A percentile compares a stretch with the other conserved stretches of the same genome.
phyloP scores from a whole-genome alignment of 306 rosid genomes.

The Pachyrhizus erosus region DNA sequence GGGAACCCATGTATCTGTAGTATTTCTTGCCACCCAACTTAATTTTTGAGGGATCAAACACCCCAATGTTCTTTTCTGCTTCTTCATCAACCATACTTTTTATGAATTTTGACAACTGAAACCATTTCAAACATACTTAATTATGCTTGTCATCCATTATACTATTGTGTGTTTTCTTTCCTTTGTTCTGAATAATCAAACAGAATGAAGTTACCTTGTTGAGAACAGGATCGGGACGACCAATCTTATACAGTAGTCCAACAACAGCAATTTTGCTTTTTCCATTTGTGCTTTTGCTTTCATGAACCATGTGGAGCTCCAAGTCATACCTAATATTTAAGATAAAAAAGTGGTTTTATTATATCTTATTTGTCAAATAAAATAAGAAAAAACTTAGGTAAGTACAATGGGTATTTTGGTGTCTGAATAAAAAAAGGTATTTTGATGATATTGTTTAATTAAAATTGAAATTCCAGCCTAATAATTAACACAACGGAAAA shows the following conservation, averaged over 20 bases:
- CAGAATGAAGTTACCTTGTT: slow-evolving; percentile 51
- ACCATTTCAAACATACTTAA: background rate
- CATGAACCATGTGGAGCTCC: slow-evolving; percentile 84
- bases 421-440: too few species aligned
- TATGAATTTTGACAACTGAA: slow-evolving; percentile 57
- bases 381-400: background rate
- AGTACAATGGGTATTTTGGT: too few species aligned
- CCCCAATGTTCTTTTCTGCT: slow-evolving; percentile 49
- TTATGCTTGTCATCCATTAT: background rate
- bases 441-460: background rate
- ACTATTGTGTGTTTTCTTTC: background rate
- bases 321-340: slow-evolving; percentile 58
- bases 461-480: background rate
- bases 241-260: slow-evolving; percentile 62
- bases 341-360: background rate
- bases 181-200: background rate
- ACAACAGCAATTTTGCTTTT: slow-evolving; percentile 54
- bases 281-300: slow-evolving; percentile 33
- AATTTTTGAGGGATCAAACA: slow-evolving; percentile 56
- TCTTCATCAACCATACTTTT: slow-evolving; percentile 37
- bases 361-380: background rate
- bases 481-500: background rate
- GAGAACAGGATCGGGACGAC: slow-evolving; percentile 58
- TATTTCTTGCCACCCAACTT: slow-evolving; percentile 56
- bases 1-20: slow-evolving; percentile 74